Evolutionary conservation across 2,329 filamentous ascomycete species (phyloP).

Genomic region (Hypoxylon sp.): DNA sequence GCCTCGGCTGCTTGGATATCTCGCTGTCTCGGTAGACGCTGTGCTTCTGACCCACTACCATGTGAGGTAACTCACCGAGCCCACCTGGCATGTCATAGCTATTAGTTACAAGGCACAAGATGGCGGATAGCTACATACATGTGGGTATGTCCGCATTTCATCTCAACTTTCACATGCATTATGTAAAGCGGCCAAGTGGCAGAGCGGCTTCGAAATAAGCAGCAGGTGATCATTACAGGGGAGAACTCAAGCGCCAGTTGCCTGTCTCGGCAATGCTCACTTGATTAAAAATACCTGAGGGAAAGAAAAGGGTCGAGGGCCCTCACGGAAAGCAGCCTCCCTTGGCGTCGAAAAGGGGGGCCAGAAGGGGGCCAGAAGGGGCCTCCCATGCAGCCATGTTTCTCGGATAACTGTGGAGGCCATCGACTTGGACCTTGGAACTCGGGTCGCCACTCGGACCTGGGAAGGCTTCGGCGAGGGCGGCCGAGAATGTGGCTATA

Average conservation of each 20-base stretch:
- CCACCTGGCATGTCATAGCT: too few relatives aligned
- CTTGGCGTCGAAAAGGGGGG: conserved; percentile 21
- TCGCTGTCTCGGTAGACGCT: too few relatives aligned
- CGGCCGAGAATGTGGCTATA: conserved; percentile 3
- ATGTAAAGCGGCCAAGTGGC: conserved; percentile 3
- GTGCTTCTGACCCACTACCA: too few relatives aligned
- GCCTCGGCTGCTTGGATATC: background rate
- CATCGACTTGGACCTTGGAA: background rate
- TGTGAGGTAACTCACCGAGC: too few relatives aligned
- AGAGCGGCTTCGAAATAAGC: too few relatives aligned
- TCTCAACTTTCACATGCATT: background rate
- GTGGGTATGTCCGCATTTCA: background rate
- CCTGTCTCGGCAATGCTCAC: conserved; percentile 9
- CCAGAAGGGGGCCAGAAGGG: background rate
- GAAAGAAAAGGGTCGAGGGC: too few relatives aligned
- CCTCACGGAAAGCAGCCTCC: too few relatives aligned
- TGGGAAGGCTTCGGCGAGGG: background rate
- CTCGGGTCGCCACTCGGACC: background rate
- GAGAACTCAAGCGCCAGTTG: conserved; percentile 13
- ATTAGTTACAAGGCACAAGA: too few relatives aligned
- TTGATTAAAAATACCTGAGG: conserved; percentile 28
- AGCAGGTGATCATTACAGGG: conserved; percentile 1
- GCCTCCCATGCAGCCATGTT: conserved; percentile 5
- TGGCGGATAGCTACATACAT: background rate
- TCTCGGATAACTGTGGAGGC: conserved; percentile 23